Base-by-base conservation (phyloP, 495 filamentous ascomycete species). In the Daldinia bambusicola region DNA sequence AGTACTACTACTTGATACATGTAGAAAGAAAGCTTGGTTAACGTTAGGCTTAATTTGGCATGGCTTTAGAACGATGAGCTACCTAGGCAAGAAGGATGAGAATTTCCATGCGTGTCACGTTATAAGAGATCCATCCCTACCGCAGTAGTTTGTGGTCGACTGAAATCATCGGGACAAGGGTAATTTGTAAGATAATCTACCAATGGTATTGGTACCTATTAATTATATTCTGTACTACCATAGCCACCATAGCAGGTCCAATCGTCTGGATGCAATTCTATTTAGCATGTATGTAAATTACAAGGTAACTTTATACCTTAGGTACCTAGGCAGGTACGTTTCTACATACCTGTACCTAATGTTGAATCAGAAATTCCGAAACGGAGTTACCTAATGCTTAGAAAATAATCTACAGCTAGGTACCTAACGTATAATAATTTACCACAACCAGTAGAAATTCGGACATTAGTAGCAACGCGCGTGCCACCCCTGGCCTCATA, bases 21-120 rank as follows among this genome's bases (percentile, higher is more conserved):
- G n/a, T 36, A 36, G 6, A 36, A 51, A 51, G 16, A n/a, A 12
- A 6, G 9, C 10, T 22, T 51, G 1, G 48, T 18, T 51, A 9
- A 3, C 14, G 16, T 37, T 56, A 56, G 31, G 16, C 32, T 56
- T 18, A 36, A 4, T 36, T 34, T 37, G 16, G 53, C 9, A 56
- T 56, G 16, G 53, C 53, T 56, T 56, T 34, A 56, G 32, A 56
- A 56, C 31, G 53, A 56, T 38, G 36, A 34, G 20, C 31, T 56
- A 26, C 26, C 26, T 26, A 3, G 26, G 26, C 26, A 18, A 56
- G 53, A 34, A 56, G 50, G 26, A 53, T 32, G 50, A 12, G 26
- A 53, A 32, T 34, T 56, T 56, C 53, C 32, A 56, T 56, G 53
- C 53, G 32, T 56, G 32, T 18, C 13, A 56, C 31, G 13, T 56